Conservation (phyloP, 371 early-diverging fungal genomes). For the Rhizopus arrhizus region DNA sequence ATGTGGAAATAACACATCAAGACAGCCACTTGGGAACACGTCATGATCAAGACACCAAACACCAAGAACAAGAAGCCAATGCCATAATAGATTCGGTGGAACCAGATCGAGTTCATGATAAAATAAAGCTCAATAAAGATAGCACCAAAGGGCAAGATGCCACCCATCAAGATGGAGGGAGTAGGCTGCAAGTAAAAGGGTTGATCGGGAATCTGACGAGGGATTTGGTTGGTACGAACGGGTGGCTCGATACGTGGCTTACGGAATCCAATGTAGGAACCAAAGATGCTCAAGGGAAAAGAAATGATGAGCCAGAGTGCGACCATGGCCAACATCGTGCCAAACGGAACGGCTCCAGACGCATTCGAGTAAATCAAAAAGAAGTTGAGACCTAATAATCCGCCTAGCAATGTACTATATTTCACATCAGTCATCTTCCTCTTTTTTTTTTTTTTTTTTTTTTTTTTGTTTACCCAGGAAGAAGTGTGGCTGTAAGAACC, state of each 20-base stretch:
- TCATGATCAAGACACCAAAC: conserved; percentile 78
- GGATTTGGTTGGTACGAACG: conserved; percentile 92
- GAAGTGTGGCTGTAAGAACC: conserved; percentile 77
- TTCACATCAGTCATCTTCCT: not conserved
- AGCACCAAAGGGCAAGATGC: conserved; percentile 87
- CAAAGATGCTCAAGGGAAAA: conserved; percentile 84
- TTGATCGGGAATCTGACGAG: conserved; percentile 87
- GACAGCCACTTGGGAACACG: conserved; percentile 83
- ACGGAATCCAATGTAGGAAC: conserved; percentile 94
- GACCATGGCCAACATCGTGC: conserved; percentile 85
- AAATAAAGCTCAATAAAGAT: conserved; percentile 90
- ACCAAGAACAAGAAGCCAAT: conserved; percentile 85
- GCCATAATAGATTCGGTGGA: conserved; percentile 87
- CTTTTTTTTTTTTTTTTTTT: not conserved
- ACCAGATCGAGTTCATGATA: conserved; percentile 92
- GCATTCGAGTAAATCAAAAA: conserved; percentile 85
- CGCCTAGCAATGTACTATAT: conserved; percentile 60
- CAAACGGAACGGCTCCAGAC: conserved; percentile 92
- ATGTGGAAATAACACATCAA: conserved; percentile 90
- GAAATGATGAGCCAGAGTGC: conserved; percentile 89
- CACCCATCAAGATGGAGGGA: conserved; percentile 83
- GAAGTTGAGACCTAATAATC: conserved; percentile 83
- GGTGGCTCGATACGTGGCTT: conserved; percentile 84
- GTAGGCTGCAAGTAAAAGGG: conserved; percentile 71
- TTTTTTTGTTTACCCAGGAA: conserved; percentile 60